A percentile compares a stretch with the other conserved stretches of the same genome.
phyloP scores from a whole-genome alignment of 129 eudicot genomes.

The Lonicera japonica region DNA sequence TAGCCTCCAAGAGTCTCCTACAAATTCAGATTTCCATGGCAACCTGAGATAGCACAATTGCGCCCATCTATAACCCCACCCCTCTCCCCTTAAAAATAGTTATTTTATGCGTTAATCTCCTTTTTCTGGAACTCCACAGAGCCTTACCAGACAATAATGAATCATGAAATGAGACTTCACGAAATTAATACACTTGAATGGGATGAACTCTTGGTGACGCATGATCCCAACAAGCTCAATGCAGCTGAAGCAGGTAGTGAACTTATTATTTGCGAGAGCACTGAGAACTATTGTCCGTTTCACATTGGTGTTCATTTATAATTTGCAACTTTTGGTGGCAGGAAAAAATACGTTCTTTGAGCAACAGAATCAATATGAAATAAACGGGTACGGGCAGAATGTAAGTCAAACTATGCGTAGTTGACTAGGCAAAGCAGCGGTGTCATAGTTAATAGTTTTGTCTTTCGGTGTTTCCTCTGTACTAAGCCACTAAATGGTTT shows the following conservation, averaged over 20 bases:
- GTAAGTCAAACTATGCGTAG: slow-evolving; percentile 31
- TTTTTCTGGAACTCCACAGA: slow-evolving; percentile 29
- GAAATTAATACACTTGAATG: slow-evolving; percentile 95
- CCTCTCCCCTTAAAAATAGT: neutral
- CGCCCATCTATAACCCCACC: too few species aligned
- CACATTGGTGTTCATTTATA: slow-evolving; percentile 3
- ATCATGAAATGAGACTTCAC: slow-evolving; percentile 69
- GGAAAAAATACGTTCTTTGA: slow-evolving; percentile 36
- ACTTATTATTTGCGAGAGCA: neutral
- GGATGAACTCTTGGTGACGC: slow-evolving; percentile 83
- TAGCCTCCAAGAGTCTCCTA: too few species aligned
- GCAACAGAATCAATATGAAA: slow-evolving; percentile 35
- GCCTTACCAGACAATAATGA: slow-evolving; percentile 36
- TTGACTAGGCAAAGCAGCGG: neutral
- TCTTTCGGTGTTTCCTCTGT: neutral
- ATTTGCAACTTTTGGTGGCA: slow-evolving; percentile 13
- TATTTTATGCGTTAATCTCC: neutral
- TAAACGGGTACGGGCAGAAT: slow-evolving; percentile 33
- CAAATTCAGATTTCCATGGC: too few species aligned
- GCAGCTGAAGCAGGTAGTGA: slow-evolving; percentile 47
- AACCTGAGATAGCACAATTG: too few species aligned
- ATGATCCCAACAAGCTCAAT: slow-evolving; percentile 37
- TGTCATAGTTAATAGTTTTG: neutral
- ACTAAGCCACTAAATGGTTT: too few species aligned
- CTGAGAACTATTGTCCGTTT: slow-evolving; percentile 5